Conservation (phyloP, 2,329 filamentous ascomycete genomes). For the Verticillium tricorpus region DNA sequence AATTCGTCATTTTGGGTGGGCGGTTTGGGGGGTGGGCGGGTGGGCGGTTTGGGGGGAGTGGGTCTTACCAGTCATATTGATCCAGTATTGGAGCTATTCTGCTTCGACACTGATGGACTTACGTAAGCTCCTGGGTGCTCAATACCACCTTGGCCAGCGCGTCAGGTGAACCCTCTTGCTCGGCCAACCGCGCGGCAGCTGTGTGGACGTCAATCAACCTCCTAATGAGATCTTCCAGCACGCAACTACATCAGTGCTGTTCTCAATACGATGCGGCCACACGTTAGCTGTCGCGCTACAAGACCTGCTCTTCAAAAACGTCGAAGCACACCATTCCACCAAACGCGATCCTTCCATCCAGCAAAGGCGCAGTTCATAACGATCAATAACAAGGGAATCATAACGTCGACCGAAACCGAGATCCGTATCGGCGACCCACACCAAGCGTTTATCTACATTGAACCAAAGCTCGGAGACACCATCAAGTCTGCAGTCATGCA, state of each 20-base stretch:
- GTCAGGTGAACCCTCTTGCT: too few relatives aligned
- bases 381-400: background rate
- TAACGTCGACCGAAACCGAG: background rate
- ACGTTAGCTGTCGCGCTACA: background rate
- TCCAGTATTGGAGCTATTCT: too few relatives aligned
- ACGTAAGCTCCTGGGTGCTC: too few relatives aligned
- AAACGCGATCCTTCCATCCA: background rate
- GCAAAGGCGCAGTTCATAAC: conserved; percentile 1
- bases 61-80: too few relatives aligned
- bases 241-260: background rate
- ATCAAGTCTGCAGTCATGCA: background rate
- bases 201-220: background rate
- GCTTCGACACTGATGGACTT: too few relatives aligned
- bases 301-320: background rate
- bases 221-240: background rate
- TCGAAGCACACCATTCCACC: background rate
- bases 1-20: background rate
- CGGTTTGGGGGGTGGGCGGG: too few relatives aligned
- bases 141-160: too few relatives aligned
- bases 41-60: background rate
- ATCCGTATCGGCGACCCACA: background rate
- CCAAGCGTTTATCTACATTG: conserved; percentile 2
- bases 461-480: background rate
- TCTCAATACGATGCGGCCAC: background rate
- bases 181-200: background rate